Evolutionary conservation across 1,284 basidiomycete genomes (phyloP), one percentile per base, ranked within the genome.

Genomic region (Trichosporon coremiiforme): DNA sequence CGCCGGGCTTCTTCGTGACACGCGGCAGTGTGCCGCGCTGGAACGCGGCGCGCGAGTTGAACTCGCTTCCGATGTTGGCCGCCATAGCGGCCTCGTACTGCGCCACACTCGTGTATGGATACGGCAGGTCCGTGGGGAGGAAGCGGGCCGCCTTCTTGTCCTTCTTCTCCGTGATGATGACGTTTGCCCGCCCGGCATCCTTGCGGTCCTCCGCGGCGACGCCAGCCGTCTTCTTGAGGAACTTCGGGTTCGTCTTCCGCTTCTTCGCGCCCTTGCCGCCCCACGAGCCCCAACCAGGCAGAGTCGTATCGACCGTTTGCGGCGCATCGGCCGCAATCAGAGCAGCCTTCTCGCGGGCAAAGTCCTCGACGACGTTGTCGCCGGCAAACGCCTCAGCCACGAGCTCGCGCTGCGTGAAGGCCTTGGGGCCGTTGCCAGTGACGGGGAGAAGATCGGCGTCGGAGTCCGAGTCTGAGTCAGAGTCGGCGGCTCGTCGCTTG

Each of bases 271-370:
- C 95, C 65, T 87, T 85, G 50, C 96, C 97, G 17, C 90, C 92
- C 96, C 96, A 98, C 29, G 90, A 86, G 47, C 96, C 96, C 96
- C 97, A 98, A 36, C 96, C 96, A 57, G 94, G 90, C n/a, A 98
- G 87, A 0, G 93, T 93, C 0, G 90, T 93, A 80, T 98, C 95
- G 38, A 95, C 87, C 71, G 91, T 89, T 65, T 87, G 87, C 0
- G 95, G 93, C 1, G 94, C 94, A 77, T 98, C 95, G 15, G 87
- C 88, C 60, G 91, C 90, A 15, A 93, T 88, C 80, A 92, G 90
- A 53, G 87, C 87, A 50, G 87, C 87, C 81, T 98, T 98, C 66
- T 90, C 89, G 71, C 90, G 90, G 66, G 88, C 90, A 79, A 99
- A 99, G 67, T 92, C 90, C 91, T 94, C 67, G 0, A 96, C 90